These are phyloP conservation scores for Boletus rubroflammeus DNA, from an alignment of 768 basidiomycete genomes.

Conservation along the genomic window DNA sequence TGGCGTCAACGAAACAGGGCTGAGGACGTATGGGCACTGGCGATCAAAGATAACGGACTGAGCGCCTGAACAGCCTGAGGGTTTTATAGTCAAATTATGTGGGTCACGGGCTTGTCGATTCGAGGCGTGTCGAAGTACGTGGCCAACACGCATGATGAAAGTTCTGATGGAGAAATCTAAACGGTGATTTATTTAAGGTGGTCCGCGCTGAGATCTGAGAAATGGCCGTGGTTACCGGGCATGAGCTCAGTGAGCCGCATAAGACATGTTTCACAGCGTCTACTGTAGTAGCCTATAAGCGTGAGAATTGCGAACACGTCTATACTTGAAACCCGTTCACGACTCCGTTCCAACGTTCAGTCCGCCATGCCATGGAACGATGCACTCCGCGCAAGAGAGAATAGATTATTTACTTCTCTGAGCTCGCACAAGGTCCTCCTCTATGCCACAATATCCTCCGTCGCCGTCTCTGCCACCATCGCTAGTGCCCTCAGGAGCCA, in stretches of 20 bases:
- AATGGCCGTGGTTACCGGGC: neutral
- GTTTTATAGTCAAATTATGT: neutral
- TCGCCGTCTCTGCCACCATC: slow-evolving; percentile 70
- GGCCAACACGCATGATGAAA: neutral
- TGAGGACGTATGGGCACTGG: neutral
- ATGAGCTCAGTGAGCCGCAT: neutral
- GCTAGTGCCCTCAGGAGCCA: slow-evolving; percentile 76
- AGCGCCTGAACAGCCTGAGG: neutral
- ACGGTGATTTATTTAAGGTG: neutral
- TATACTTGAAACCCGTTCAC: too few species aligned
- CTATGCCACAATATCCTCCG: slow-evolving; percentile 64
- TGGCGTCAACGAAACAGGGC: neutral
- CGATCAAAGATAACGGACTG: neutral
- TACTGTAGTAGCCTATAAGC: neutral
- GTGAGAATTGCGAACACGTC: slow-evolving; percentile 24
- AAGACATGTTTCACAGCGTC: neutral
- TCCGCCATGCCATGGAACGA: slow-evolving; percentile 48
- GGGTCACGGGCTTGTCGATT: neutral
- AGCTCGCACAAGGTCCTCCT: slow-evolving; percentile 63
- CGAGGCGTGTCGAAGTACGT: neutral
- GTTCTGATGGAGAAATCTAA: neutral
- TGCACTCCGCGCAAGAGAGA: slow-evolving; percentile 48
- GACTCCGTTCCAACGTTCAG: too few species aligned
- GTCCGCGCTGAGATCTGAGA: neutral
- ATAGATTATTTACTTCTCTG: slow-evolving; percentile 46